Conservation (phyloP, 2,329 filamentous ascomycete genomes). For the Purpureocillium takamizusanense region DNA sequence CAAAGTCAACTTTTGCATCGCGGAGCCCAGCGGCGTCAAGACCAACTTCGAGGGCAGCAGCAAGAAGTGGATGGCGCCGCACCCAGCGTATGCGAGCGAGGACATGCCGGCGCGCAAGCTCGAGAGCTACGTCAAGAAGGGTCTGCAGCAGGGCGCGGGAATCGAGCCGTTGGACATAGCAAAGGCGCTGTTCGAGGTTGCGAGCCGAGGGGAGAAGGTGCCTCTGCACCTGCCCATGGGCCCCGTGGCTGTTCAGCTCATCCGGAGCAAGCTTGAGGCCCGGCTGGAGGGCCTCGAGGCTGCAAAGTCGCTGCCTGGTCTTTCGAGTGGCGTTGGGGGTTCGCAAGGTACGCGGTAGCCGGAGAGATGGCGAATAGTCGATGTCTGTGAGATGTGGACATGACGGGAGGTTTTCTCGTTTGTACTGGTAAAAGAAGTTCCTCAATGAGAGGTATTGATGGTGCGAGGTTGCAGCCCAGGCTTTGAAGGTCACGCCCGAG, state of each 20-base stretch:
- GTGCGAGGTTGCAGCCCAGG: too few relatives aligned
- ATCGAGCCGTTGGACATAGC: constrained; percentile 24
- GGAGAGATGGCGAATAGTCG: too few relatives aligned
- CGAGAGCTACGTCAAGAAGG: constrained; percentile 1
- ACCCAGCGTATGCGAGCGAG: constrained; percentile 25
- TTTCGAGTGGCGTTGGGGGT: too few relatives aligned
- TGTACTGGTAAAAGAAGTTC: too few relatives aligned
- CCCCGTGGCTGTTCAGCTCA: constrained; percentile 23
- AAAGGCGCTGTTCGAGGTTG: constrained; percentile 24
- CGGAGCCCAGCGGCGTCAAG: constrained; percentile 32
- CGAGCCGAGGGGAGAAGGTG: constrained; percentile 21
- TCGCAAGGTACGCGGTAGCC: too few relatives aligned
- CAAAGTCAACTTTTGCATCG: constrained; percentile 27
- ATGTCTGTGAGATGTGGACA: too few relatives aligned
- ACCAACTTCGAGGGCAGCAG: constrained; percentile 23
- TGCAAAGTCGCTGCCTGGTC: too few relatives aligned
- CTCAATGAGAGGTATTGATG: too few relatives aligned
- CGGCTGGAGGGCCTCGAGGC: constrained; percentile 2
- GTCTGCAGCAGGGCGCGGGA: constrained; percentile 10
- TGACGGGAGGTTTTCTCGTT: too few relatives aligned
- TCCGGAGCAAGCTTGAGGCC: constrained; percentile 20
- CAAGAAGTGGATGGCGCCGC: constrained; percentile 12
- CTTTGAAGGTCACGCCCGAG: too few relatives aligned
- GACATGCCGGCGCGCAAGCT: constrained; percentile 21
- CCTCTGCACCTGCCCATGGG: constrained; percentile 33